Base-by-base conservation (phyloP, 768 basidiomycete species). In the Bullera alba region DNA sequence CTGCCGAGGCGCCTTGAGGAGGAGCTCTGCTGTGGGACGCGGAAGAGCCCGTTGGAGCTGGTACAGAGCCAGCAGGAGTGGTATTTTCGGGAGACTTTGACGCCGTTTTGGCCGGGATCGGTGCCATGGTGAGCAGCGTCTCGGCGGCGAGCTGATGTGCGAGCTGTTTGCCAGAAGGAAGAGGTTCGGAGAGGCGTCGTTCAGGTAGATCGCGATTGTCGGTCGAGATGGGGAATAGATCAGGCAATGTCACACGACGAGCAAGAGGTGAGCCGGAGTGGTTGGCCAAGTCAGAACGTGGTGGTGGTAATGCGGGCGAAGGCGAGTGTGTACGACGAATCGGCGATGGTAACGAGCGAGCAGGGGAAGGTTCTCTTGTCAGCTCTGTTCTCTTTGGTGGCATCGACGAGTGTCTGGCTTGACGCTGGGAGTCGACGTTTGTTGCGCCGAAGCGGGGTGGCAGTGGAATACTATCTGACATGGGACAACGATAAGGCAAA, bases 101-200 rank as follows among this genome's bases (percentile, higher is more conserved):
- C 5, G 52, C n/a, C 34, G 34, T 41, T 8, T 35, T 32, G 15
- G 55, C 50, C 17, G 43, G 44, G 22, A 47, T 19, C 2, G 70
- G 67, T 5, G 65, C 68, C 63, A 72, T 70, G 4, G 60, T 61
- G 3, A 72, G 53, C 8, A 72, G 53, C 5, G 71, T 60, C 45
- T 72, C 71, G 16, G 71, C 71, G 16, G 71, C 71, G 19, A 69
- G 60, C 51, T 72, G 71, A 35, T 70, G 67, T 15, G 65, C 71
- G 32, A 60, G 62, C 67, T 63, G 63, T 53, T 44, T 54, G 47
- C 48, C 30, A 2, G 53, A 53, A 25, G 52, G 32, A 34, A 34
- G 32, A 34, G n/a, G n/a, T n/a, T n/a, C 54, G 46, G 55, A 52
- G 14, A 39, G 21, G 44, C 50, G 56, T 35, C 54, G 60, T 30